Conservation (phyloP, 257 asterid species). For the Eustoma russellianum region DNA sequence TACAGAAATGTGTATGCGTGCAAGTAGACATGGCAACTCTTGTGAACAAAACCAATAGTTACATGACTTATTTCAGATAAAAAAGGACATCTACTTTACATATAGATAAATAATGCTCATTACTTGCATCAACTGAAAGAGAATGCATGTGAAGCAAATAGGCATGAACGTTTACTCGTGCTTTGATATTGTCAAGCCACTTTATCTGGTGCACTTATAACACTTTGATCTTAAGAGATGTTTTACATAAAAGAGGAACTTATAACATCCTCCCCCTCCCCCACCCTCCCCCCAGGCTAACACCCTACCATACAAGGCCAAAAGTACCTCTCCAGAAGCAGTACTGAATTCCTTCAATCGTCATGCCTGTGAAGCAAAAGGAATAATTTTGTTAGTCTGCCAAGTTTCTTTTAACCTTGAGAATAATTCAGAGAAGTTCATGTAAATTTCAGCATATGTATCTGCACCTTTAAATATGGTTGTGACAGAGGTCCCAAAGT, state of each 20-base stretch:
- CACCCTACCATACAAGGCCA: constrained; percentile 2
- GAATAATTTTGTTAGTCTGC: constrained; percentile 7
- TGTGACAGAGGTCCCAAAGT: constrained; percentile 84
- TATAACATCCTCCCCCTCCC: too few relatives aligned
- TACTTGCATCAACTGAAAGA: not conserved
- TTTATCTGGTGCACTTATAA: constrained; percentile 8
- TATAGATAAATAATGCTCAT: not conserved
- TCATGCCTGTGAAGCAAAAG: constrained; percentile 47
- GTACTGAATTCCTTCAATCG: constrained; percentile 57
- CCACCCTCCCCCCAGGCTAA: too few relatives aligned
- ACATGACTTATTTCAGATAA: not conserved
- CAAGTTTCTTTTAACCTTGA: constrained; percentile 2
- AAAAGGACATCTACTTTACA: not conserved
- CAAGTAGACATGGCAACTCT: not conserved
- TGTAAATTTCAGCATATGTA: not conserved
- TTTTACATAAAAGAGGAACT: not conserved
- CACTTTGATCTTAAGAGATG: not conserved
- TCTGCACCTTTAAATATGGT: constrained; percentile 67
- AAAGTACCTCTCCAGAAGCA: constrained; percentile 93
- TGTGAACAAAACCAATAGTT: not conserved
- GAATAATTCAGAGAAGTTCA: constrained; percentile 9
- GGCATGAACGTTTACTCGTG: not conserved
- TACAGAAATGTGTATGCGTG: too few relatives aligned
- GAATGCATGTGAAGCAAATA: not conserved
- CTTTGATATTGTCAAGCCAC: constrained; percentile 3